These are phyloP conservation scores for Laguncularia racemosa DNA, from an alignment of 345 rosid genomes.

Conservation along the genomic window DNA sequence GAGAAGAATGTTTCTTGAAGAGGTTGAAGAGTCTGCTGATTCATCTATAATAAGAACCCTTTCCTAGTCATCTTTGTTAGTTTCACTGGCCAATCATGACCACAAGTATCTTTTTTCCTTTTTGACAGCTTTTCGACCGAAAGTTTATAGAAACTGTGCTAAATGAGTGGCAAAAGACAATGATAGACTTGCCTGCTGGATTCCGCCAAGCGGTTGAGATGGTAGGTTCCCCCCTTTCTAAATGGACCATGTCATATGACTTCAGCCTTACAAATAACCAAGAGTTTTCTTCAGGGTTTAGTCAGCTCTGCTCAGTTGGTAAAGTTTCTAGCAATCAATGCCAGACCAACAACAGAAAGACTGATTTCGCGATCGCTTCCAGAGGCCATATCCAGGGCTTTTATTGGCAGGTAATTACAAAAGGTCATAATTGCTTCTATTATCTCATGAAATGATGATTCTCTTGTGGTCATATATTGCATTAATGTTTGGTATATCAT, in stretches of 20 bases:
- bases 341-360: conserved; percentile 87
- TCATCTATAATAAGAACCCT: background rate
- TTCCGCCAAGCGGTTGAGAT: conserved; percentile 96
- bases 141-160: conserved; percentile 90
- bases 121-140: conserved; percentile 72
- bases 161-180: conserved; percentile 93
- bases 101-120: conserved; percentile 1
- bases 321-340: conserved; percentile 79
- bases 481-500: too few relatives aligned
- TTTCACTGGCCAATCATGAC: background rate
- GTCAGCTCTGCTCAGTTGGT: conserved; percentile 98
- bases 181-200: conserved; percentile 96
- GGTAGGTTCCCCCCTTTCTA: conserved; percentile 29
- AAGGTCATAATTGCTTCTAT: too few relatives aligned
- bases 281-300: conserved; percentile 54
- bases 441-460: too few relatives aligned
- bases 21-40: conserved; percentile 34
- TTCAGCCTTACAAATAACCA: conserved; percentile 21
- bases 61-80: too few relatives aligned
- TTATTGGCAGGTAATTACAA: conserved; percentile 81
- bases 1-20: conserved; percentile 70
- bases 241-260: conserved; percentile 3
- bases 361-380: conserved; percentile 82
- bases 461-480: too few relatives aligned
- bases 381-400: conserved; percentile 77